These are phyloP conservation scores for Furcasterigmium furcatum DNA, from an alignment of 2,329 filamentous ascomycete genomes.

Conservation along the genomic window DNA sequence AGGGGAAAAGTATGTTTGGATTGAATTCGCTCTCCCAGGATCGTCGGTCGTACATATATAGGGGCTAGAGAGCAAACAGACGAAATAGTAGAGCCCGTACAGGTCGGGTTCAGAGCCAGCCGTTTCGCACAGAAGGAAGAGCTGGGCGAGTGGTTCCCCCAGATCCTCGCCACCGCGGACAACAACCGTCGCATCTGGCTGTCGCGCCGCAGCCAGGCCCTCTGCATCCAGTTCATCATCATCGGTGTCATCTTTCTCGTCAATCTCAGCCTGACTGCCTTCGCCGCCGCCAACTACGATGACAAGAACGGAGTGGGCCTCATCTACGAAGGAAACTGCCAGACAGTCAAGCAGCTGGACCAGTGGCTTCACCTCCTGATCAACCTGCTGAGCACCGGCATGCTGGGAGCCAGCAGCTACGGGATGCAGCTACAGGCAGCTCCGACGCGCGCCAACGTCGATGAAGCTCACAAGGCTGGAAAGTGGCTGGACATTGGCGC, in stretches of 20 bases:
- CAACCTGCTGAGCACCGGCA: constrained; percentile 21
- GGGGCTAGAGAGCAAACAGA: no score
- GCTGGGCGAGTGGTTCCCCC: constrained; percentile 25
- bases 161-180: constrained; percentile 11
- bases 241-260: constrained; percentile 19
- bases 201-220: constrained; percentile 13
- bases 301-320: constrained; percentile 18
- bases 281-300: constrained; percentile 8
- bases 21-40: no score
- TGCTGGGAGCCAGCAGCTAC: constrained; percentile 26
- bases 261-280: constrained; percentile 17
- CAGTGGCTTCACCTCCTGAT: constrained; percentile 24
- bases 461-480: no score
- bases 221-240: constrained; percentile 16
- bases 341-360: constrained; percentile 8
- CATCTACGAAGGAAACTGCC: constrained; percentile 20
- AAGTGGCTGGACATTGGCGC: no score
- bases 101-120: no score
- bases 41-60: no score
- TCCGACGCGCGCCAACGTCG: constrained; percentile 21
- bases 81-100: no score
- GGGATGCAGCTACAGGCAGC: constrained; percentile 25
- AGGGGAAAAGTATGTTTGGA: no score
- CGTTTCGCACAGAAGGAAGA: no score
- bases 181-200: constrained; percentile 13